These are phyloP conservation scores for Cryptococcus sp. DNA, from an alignment of 1,284 basidiomycete species.

Conservation along the genomic window DNA sequence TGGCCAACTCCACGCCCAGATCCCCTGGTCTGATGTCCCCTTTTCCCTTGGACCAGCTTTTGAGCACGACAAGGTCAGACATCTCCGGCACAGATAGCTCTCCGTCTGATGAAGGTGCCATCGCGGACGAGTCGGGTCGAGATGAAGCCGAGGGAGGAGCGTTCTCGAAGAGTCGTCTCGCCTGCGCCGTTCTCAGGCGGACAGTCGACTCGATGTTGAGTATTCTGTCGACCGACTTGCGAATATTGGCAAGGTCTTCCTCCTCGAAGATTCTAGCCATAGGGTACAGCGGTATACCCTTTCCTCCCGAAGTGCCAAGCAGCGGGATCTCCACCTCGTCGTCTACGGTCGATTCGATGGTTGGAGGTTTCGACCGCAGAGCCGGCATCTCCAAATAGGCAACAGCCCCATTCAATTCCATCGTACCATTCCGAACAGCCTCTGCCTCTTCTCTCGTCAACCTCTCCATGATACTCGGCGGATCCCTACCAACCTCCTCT, in stretches of 20 bases:
- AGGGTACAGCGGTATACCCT: no score
- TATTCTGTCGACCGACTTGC: no score
- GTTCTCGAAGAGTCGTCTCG: no score
- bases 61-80: slow-evolving; percentile 3
- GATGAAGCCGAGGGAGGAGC: no score
- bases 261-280: no score
- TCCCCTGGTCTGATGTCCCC: neutral
- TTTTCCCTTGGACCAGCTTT: neutral
- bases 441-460: neutral
- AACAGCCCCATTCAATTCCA: neutral
- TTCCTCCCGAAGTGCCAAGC: no score
- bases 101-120: neutral
- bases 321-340: no score
- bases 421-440: neutral
- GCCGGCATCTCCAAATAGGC: neutral
- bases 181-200: no score
- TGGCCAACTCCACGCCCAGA: slow-evolving; percentile 7
- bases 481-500: neutral
- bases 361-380: neutral
- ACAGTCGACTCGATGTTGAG: no score
- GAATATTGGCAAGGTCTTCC: no score
- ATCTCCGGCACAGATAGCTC: neutral
- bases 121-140: neutral
- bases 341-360: no score
- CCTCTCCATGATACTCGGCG: slow-evolving; percentile 1